Base-by-base conservation (phyloP, 2,329 filamentous ascomycete genomes). In the Calonectria ilicicola region DNA sequence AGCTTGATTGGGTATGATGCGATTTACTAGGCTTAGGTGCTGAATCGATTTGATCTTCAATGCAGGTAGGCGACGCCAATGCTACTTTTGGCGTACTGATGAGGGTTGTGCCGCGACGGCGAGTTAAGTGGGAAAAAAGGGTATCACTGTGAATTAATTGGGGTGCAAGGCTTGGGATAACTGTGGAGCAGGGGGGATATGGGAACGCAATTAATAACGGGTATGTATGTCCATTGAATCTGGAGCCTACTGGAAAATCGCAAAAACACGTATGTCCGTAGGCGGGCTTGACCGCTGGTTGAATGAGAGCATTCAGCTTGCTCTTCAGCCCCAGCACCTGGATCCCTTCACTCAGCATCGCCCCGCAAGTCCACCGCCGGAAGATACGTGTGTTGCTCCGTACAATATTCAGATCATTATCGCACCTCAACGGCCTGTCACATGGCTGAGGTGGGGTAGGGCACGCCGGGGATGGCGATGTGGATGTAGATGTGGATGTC, bases 201-300 rank as follows among this genome's bases (percentile, higher is more conserved):
- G 66, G 32, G 19, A 56, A 46, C 51, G 38, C 65, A 56, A 67
- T 32, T 47, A 29, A 68, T 27, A 47, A 58, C 29, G 23, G n/a
- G 51, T 44, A 44, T 42, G 42, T 64, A 65, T 70, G 63, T 64
- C 62, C 62, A 65, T 66, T 66, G 68, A 49, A 66, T 66, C 68
- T 65, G 68, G 63, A 66, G 49, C 51, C 65, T 42, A 46, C 32
- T 60, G 53, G 51, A 19, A 60, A 46, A 67, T 27, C 27, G 26
- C n/a, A 26, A 49, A 29, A 38, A 19, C 38, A 44, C 65, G 49
- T 35, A 35, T 35, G 32, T 32, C 32, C 32, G 32, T 47, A 44
- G 42, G 29, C 17, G 44, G 35, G 40, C 70, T 75, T 78, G 76
- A 78, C 77, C 77, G 77, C 77, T 69, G 77, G 72, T 79, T 78